Percentiles rank a stretch among this genome's conserved stretches.
phyloP scores from a whole-genome alignment of 352 stramenopile genomes.

The Pythium dissimile region DNA sequence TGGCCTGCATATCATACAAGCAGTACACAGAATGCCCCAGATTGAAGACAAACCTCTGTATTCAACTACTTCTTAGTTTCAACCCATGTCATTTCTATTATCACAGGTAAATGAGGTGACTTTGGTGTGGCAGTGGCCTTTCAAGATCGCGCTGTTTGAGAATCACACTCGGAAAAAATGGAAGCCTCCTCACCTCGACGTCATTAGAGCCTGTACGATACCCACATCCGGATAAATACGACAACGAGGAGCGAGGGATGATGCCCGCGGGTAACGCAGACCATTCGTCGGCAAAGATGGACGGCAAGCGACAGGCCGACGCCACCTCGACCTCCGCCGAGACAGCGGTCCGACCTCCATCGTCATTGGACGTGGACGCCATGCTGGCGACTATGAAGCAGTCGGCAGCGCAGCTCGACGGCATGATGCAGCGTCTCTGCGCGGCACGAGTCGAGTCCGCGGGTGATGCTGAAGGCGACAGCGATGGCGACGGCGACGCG shows the following conservation, averaged over 20 bases:
- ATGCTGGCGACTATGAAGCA: slow-evolving; percentile 28
- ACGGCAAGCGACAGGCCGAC: neutral
- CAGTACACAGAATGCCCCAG: too few relatives aligned
- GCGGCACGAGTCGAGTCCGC: neutral
- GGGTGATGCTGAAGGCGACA: too few relatives aligned
- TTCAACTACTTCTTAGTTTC: too few relatives aligned
- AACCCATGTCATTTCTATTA: too few relatives aligned
- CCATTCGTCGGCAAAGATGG: neutral
- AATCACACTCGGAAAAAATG: neutral
- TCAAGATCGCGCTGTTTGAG: neutral
- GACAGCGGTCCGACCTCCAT: neutral
- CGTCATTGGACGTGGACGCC: neutral
- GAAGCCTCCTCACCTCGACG: too few relatives aligned
- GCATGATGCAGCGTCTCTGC: slow-evolving; percentile 48
- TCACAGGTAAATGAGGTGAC: too few relatives aligned
- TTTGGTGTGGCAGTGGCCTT: too few relatives aligned
- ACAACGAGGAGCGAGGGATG: neutral
- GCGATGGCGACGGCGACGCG: neutral
- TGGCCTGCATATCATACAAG: too few relatives aligned
- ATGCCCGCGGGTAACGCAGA: neutral
- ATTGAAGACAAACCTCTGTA: too few relatives aligned
- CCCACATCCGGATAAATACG: too few relatives aligned
- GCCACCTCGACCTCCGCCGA: too few relatives aligned
- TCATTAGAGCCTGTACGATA: too few relatives aligned
- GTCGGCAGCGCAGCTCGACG: slow-evolving; percentile 32